Percentiles rank a stretch among this genome's conserved stretches.
phyloP scores from a whole-genome alignment of 169 alveolate species.

The Plasmodium yoelii region DNA sequence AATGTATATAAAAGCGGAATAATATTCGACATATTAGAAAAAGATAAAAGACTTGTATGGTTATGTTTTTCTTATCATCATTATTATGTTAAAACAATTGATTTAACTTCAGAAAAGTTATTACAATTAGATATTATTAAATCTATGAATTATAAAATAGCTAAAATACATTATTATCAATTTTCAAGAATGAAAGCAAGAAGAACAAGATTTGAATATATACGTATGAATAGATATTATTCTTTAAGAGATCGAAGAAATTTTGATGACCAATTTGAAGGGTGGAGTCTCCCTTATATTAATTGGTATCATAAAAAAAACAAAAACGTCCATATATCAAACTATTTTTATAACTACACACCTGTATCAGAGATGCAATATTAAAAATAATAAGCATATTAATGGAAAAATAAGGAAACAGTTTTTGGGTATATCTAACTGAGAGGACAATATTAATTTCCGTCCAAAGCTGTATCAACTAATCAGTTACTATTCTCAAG shows the following conservation, averaged over 20 bases:
- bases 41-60: conserved; percentile 82
- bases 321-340: conserved; percentile 61
- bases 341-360: conserved; percentile 47
- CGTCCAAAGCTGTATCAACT: too few relatives aligned
- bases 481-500: too few relatives aligned
- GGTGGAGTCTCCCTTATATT: conserved; percentile 86
- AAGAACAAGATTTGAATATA: conserved; percentile 81
- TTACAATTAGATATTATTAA: conserved; percentile 77
- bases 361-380: conserved; percentile 46
- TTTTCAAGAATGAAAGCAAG: conserved; percentile 85
- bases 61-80: conserved; percentile 85
- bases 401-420: too few relatives aligned
- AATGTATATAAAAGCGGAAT: conserved; percentile 79
- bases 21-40: conserved; percentile 81
- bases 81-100: conserved; percentile 82
- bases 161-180: conserved; percentile 83
- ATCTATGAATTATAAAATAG: conserved; percentile 80
- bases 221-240: conserved; percentile 86
- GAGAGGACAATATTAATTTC: too few relatives aligned
- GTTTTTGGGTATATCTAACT: too few relatives aligned
- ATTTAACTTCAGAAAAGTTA: conserved; percentile 80
- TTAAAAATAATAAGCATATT: not conserved
- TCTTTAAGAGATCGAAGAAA: conserved; percentile 82
- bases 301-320: conserved; percentile 81
- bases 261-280: conserved; percentile 80